Conservation (phyloP, 345 rosid genomes). For the Melaleuca alternifolia region DNA sequence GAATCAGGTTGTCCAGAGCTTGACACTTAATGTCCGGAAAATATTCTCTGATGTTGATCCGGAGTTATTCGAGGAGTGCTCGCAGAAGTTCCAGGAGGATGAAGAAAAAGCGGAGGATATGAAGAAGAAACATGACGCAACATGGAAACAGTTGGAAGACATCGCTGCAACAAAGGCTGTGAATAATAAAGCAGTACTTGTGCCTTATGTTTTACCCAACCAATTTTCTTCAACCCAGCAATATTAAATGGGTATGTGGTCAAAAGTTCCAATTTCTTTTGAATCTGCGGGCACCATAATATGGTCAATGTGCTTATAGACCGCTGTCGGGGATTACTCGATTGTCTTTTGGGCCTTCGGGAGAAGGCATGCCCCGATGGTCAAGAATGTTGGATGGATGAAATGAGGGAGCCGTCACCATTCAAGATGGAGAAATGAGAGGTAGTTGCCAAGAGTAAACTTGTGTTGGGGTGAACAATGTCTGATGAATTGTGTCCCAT, state of each 20-base stretch:
- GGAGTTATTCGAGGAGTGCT: slow-evolving; percentile 43
- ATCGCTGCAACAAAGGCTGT: slow-evolving; percentile 43
- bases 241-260: not conserved
- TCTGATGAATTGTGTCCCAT: not conserved
- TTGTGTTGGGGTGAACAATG: not conserved
- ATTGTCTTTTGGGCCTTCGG: not conserved
- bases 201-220: not conserved
- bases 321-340: not conserved
- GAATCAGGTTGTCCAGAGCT: slow-evolving; percentile 59
- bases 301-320: slow-evolving; percentile 1
- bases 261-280: not conserved
- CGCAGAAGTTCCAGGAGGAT: slow-evolving; percentile 30
- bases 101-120: slow-evolving; percentile 31
- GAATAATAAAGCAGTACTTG: slow-evolving; percentile 19
- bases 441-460: not conserved
- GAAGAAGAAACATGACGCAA: slow-evolving; percentile 22
- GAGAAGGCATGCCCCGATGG: not conserved
- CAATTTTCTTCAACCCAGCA: slow-evolving; percentile 13
- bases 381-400: not conserved
- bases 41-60: slow-evolving; percentile 44
- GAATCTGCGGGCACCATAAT: not conserved
- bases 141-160: slow-evolving; percentile 67
- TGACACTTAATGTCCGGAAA: slow-evolving; percentile 50
- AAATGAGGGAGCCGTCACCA: not conserved
- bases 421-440: not conserved